These are phyloP conservation scores for Blastobotrys terrestris DNA, from an alignment of 805 yeast genomes.

Conservation along the genomic window DNA sequence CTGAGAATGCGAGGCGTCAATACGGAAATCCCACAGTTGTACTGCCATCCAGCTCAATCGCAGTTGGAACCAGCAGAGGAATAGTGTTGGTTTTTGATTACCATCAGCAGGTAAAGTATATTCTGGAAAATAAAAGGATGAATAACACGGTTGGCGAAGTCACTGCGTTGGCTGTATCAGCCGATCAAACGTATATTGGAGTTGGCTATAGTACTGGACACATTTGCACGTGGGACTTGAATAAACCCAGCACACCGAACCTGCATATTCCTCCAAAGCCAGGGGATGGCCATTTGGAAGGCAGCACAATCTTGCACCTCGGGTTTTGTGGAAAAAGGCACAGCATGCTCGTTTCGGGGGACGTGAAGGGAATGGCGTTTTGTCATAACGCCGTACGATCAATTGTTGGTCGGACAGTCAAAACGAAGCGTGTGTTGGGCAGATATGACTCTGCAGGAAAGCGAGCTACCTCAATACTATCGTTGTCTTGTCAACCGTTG, in stretches of 20 bases:
- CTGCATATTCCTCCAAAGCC: constrained; percentile 28
- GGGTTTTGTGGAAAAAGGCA: constrained; percentile 46
- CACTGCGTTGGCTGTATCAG: constrained; percentile 50
- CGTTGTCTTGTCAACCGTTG: constrained; percentile 49
- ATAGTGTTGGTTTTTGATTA: constrained; percentile 60
- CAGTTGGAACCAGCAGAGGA: constrained; percentile 70
- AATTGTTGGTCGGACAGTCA: constrained; percentile 44
- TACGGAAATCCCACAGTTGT: constrained; percentile 52
- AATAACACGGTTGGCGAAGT: constrained; percentile 41
- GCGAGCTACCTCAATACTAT: constrained; percentile 33
- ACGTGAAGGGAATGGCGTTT: constrained; percentile 50
- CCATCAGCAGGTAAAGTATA: constrained; percentile 49
- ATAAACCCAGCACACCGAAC: constrained; percentile 27
- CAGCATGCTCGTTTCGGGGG: constrained; percentile 51
- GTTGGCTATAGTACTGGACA: constrained; percentile 64
- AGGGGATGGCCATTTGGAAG: constrained; percentile 35
- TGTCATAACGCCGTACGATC: constrained; percentile 59
- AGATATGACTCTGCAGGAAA: constrained; percentile 24
- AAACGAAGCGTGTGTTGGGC: constrained; percentile 50
- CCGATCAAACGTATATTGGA: constrained; percentile 64
- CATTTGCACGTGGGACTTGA: constrained; percentile 62
- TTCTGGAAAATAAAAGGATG: constrained; percentile 32
- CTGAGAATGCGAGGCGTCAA: constrained; percentile 29
- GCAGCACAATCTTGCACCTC: constrained; percentile 39
- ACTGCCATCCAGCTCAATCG: constrained; percentile 27